These are phyloP conservation scores for Teunomyces aglyptinius DNA, from an alignment of 805 yeast genomes.

Conservation along the genomic window DNA sequence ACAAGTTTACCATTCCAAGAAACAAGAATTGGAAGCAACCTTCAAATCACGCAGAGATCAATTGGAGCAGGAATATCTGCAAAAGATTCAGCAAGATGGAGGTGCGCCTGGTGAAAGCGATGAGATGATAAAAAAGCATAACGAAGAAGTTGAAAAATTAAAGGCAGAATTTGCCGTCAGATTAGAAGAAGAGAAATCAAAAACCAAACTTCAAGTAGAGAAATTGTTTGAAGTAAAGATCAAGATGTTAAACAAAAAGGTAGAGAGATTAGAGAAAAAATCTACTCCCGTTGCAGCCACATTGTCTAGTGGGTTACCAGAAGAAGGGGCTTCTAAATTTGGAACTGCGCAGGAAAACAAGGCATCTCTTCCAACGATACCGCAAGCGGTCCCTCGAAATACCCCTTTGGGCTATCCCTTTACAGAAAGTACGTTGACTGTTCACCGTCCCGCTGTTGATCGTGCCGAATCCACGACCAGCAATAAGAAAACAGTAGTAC, in stretches of 20 bases:
- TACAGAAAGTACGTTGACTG: conserved; percentile 31
- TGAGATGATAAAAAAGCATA: conserved; percentile 16
- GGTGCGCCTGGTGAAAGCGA: conserved; percentile 2
- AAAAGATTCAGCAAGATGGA: conserved; percentile 16
- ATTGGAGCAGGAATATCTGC: conserved; percentile 33
- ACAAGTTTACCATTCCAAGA: neutral
- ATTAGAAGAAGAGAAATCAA: conserved; percentile 28
- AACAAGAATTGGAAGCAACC: conserved; percentile 16
- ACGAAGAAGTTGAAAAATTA: conserved; percentile 16
- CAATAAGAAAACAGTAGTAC: neutral
- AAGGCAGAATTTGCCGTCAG: conserved; percentile 16
- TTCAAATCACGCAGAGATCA: conserved; percentile 24
- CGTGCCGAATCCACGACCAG: conserved; percentile 4
- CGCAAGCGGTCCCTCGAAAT: neutral
- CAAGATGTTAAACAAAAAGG: conserved; percentile 52
- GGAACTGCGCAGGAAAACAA: conserved; percentile 1
- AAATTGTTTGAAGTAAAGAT: conserved; percentile 60
- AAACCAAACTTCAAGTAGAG: conserved; percentile 48
- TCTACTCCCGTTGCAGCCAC: no score
- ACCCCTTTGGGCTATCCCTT: conserved; percentile 19
- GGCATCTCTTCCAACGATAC: neutral
- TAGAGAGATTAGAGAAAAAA: conserved; percentile 46
- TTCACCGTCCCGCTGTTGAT: conserved; percentile 27
- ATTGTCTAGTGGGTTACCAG: neutral
- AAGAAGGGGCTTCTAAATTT: neutral